These are phyloP conservation scores for Malassezia obtusa DNA, from an alignment of 1,284 basidiomycete genomes.

Conservation along the genomic window DNA sequence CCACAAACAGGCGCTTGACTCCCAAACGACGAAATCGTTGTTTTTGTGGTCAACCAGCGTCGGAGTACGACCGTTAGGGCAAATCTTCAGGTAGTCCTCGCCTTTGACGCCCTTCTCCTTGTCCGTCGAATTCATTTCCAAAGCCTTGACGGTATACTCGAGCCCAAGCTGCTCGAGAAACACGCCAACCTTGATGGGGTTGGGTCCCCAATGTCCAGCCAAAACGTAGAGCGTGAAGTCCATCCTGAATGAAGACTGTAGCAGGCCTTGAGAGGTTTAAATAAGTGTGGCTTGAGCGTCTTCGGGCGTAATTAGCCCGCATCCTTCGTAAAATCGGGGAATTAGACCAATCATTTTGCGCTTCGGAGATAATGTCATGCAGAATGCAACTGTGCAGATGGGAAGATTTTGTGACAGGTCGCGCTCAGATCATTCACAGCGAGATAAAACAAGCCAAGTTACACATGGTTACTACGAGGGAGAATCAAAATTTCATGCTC, in stretches of 20 bases:
- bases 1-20: constrained; percentile 31
- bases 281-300: no score
- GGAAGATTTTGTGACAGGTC: no score
- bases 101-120: constrained; percentile 38
- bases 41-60: constrained; percentile 34
- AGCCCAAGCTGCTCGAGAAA: constrained; percentile 36
- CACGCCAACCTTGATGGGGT: constrained; percentile 39
- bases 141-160: constrained; percentile 26
- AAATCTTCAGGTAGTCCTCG: constrained; percentile 28
- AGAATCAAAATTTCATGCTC: no score
- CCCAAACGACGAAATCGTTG: constrained; percentile 30
- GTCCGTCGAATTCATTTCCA: constrained; percentile 26
- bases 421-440: no score
- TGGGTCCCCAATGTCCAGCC: constrained; percentile 20
- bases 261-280: no score
- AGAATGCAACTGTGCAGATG: no score
- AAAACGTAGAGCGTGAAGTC: constrained; percentile 6
- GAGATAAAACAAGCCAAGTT: no score
- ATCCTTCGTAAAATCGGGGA: no score
- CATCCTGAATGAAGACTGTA: no score
- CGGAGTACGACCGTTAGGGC: constrained; percentile 36
- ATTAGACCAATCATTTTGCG: constrained; percentile 2
- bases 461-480: no score
- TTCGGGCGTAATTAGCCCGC: no score
- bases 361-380: no score